phyloP scores from a whole-genome alignment of 148 eudicot species.

The Persicaria tinctoria region DNA sequence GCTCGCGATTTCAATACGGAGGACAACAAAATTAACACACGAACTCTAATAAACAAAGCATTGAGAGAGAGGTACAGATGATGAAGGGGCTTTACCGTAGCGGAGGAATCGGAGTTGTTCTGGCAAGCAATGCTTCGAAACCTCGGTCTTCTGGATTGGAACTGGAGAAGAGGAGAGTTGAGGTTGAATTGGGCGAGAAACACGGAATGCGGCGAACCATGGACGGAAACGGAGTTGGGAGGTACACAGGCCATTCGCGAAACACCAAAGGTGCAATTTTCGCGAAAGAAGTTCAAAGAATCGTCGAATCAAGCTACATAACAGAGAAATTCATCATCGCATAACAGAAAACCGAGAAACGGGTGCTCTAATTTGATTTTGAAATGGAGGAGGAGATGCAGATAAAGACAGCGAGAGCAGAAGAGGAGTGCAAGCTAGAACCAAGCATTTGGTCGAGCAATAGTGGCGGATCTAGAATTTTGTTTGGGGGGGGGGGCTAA shows the following conservation, averaged over 20 bases:
- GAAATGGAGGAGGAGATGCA: not conserved
- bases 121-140: constrained; percentile 23
- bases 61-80: not conserved
- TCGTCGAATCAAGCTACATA: not conserved
- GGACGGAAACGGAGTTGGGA: not conserved
- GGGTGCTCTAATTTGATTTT: not conserved
- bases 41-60: not conserved
- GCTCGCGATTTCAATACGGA: not conserved
- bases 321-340: not conserved
- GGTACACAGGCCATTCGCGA: constrained; percentile 9
- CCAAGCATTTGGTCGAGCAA: not conserved
- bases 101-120: constrained; percentile 16
- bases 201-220: not conserved
- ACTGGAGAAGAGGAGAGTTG: constrained; percentile 6
- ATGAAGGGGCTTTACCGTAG: constrained; percentile 17
- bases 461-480: too few relatives aligned
- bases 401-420: not conserved
- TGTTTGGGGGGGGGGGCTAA: too few relatives aligned
- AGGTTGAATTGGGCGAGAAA: not conserved
- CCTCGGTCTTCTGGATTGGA: constrained; percentile 19
- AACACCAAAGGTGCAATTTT: too few relatives aligned
- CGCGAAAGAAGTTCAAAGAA: too few relatives aligned
- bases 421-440: not conserved
- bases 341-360: not conserved
- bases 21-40: not conserved